These are phyloP conservation scores for Suillus placidus DNA, from an alignment of 768 basidiomycete species.

Conservation along the genomic window DNA sequence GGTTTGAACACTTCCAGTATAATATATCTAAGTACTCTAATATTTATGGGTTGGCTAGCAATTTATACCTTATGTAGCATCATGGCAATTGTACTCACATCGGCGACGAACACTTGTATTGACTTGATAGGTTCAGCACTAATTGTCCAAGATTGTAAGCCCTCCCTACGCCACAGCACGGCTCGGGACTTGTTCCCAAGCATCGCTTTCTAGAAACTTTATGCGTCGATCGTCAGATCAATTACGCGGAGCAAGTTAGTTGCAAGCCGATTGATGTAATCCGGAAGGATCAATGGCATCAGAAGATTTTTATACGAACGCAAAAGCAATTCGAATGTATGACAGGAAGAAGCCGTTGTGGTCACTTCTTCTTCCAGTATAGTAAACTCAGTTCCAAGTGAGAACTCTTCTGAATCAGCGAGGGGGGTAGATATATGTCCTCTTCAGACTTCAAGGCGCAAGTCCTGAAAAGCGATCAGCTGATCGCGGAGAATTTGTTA, in stretches of 20 bases:
- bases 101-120: not conserved
- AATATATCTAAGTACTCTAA: not conserved
- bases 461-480: conserved; percentile 28
- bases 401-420: conserved; percentile 46
- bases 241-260: conserved; percentile 23
- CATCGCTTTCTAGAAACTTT: conserved; percentile 22
- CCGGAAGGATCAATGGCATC: conserved; percentile 25
- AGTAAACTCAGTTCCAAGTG: conserved; percentile 37
- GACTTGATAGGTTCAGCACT: not conserved
- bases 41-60: not conserved
- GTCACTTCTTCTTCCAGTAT: conserved; percentile 36
- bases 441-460: conserved; percentile 30
- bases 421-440: conserved; percentile 30
- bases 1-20: not conserved
- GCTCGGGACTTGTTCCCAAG: not conserved
- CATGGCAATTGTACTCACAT: not conserved
- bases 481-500: conserved; percentile 30
- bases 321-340: conserved; percentile 16
- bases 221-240: conserved; percentile 22
- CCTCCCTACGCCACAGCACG: not conserved
- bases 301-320: not conserved
- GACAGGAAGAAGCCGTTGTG: conserved; percentile 12
- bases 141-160: no score
- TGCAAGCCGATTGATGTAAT: conserved; percentile 28
- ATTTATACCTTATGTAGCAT: conserved; percentile 1